Evolutionary conservation across 2,329 filamentous ascomycete genomes (phyloP), one percentile per base, ranked within the genome.

Genomic region (Escovopsis weberi): DNA sequence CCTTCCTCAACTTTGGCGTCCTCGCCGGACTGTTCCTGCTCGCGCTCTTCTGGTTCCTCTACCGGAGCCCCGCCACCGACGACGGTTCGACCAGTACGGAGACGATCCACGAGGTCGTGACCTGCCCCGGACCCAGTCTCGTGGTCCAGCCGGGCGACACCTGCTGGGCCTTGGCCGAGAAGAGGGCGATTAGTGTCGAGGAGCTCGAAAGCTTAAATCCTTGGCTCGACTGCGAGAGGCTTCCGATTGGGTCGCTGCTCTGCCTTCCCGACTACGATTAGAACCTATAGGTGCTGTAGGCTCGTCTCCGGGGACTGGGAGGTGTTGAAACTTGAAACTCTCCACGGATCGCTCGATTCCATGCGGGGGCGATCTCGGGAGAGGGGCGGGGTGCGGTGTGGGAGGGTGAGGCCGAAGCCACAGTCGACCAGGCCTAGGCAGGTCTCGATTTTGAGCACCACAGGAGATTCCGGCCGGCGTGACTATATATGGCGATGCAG

Each of bases 1-100:
- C 69, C n/a, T 59, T 78, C 48, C 61, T 78, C 51, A 75, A 75
- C 52, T 78, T 76, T 56, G 72, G 70, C 42, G 55, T 76, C 46
- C 55, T 78, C 33, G 62, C 74, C 42, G 60, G 71, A 4, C 50
- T 75, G 12, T 69, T 66, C 45, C 55, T 78, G 39, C 51, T 76
- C 32, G 53, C 66, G 15, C 50, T 77, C 37, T 65, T 69, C 45
- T 73, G 67, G 66, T 67, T 66, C 53, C 57, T 73, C 15, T 55
- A 59, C 44, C 52, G 55, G 43, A 55, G 54, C 2, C 51, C 60
- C 0, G 51, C 52, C 11, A 37, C 49, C 7, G 52, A 36, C 28
- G 23, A 23, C 23, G 23, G 23, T 23, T 23, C 23, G 23, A 23
- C 23, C 23, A 6, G 23, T 23, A 23, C 23, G 6, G 23, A 23